Conservation (phyloP, 768 basidiomycete species). For the Gloeostereum incarnatum region DNA sequence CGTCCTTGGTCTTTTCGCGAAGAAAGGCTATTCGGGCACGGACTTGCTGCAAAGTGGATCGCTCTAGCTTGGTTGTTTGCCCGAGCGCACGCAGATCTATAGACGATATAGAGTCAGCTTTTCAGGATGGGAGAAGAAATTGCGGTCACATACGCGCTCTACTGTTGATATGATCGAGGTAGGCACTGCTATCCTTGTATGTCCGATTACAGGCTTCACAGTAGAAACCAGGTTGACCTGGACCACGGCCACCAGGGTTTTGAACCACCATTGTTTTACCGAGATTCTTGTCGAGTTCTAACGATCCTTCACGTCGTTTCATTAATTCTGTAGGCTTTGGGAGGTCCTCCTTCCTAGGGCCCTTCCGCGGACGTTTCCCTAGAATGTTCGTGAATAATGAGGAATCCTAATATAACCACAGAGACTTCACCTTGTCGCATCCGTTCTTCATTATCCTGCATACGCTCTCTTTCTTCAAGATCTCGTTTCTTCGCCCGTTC, state of each 20-base stretch:
- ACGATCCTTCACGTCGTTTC: conserved; percentile 74
- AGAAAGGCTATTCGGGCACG: conserved; percentile 82
- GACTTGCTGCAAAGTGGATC: conserved; percentile 90
- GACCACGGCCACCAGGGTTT: conserved; percentile 69
- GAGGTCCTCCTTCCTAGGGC: conserved; percentile 56
- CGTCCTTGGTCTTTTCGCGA: conserved; percentile 80
- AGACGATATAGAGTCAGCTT: conserved; percentile 1
- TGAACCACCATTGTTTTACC: conserved; percentile 93
- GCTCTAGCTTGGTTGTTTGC: conserved; percentile 87
- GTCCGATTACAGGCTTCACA: conserved; percentile 89
- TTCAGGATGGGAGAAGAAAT: conserved; percentile 5
- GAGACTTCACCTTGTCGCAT: conserved; percentile 63
- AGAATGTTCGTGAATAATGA: conserved; percentile 7
- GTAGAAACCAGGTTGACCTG: conserved; percentile 89
- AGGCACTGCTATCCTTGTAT: conserved; percentile 89
- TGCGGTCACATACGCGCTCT: conserved; percentile 67
- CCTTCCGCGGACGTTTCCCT: conserved; percentile 80
- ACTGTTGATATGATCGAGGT: conserved; percentile 94
- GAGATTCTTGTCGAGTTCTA: conserved; percentile 93
- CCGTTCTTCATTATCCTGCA: conserved; percentile 80
- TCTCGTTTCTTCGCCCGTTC: conserved; percentile 80
- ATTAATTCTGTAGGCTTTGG: conserved; percentile 93
- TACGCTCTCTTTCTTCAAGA: conserved; percentile 68
- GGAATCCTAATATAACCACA: neutral
- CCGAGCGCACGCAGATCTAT: conserved; percentile 88